A percentile compares a stretch with the other conserved stretches of the same genome.
phyloP scores from a whole-genome alignment of 108 stramenopile genomes.

The Fragilaria crotonensis region DNA sequence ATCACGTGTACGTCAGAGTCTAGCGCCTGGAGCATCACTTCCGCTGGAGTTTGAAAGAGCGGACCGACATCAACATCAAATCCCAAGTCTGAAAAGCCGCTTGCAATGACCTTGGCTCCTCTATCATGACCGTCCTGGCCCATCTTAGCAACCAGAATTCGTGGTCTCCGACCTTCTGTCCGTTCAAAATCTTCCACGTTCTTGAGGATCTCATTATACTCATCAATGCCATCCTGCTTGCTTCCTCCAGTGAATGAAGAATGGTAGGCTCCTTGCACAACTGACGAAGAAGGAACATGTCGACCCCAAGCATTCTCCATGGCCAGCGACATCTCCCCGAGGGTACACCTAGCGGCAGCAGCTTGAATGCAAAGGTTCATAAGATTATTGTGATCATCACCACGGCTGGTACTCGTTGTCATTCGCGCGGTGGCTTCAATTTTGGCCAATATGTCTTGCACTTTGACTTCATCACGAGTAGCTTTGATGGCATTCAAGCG shows the following conservation, averaged over 20 bases:
- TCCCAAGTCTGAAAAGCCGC: conserved; percentile 93
- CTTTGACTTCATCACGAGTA: conserved; percentile 59
- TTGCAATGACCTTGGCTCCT: conserved; percentile 97
- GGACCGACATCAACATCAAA: conserved; percentile 98
- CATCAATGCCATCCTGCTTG: conserved; percentile 25
- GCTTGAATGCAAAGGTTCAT: conserved; percentile 90
- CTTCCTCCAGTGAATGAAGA: conserved; percentile 49
- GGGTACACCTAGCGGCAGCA: conserved; percentile 79
- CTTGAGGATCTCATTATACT: conserved; percentile 70
- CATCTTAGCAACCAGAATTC: conserved; percentile 98
- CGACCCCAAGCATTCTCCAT: conserved; percentile 95
- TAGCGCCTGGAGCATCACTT: conserved; percentile 91
- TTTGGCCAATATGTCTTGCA: conserved; percentile 47
- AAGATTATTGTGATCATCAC: conserved; percentile 84
- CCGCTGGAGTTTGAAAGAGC: conserved; percentile 94
- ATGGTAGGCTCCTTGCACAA: conserved; percentile 95
- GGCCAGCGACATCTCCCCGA: conserved; percentile 95
- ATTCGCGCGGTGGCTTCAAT: conserved; percentile 72
- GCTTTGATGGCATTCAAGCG: conserved; percentile 65
- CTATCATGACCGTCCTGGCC: conserved; percentile 99
- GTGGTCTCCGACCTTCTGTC: conserved; percentile 89
- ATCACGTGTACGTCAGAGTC: conserved; percentile 98
- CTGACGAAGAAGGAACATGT: conserved; percentile 76
- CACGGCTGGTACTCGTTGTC: conserved; percentile 57
- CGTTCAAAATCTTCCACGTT: conserved; percentile 86